These are phyloP conservation scores for Rhizopus delemar DNA, from an alignment of 371 early-diverging fungal genomes.

Conservation along the genomic window DNA sequence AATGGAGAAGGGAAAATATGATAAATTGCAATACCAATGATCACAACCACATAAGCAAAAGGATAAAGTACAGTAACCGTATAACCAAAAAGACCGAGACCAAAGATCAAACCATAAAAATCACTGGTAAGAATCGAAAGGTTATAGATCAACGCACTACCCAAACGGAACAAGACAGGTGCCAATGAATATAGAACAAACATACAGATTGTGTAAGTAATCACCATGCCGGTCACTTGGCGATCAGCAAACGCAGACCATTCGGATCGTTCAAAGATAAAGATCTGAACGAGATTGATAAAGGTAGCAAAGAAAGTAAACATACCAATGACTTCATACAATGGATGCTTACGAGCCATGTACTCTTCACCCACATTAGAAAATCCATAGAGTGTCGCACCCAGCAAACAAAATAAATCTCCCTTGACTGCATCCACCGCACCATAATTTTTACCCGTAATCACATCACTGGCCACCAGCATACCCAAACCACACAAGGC, in stretches of 20 bases:
- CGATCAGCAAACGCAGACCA: constrained; percentile 28
- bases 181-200: constrained; percentile 68
- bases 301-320: constrained; percentile 69
- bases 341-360: constrained; percentile 63
- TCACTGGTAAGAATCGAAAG: constrained; percentile 72
- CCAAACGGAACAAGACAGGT: constrained; percentile 67
- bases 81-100: constrained; percentile 63
- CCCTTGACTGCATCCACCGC: constrained; percentile 61
- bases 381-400: constrained; percentile 72
- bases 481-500: constrained; percentile 69
- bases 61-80: constrained; percentile 58
- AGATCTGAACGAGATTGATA: constrained; percentile 68
- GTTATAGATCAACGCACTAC: constrained; percentile 75
- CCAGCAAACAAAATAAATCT: constrained; percentile 67
- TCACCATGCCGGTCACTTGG: constrained; percentile 44
- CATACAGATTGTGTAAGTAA: constrained; percentile 65
- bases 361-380: constrained; percentile 71
- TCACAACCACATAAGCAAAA: constrained; percentile 62
- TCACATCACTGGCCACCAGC: constrained; percentile 63
- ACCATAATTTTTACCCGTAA: constrained; percentile 42
- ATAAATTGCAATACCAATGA: constrained; percentile 62
- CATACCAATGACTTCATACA: constrained; percentile 73
- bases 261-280: constrained; percentile 60
- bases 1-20: constrained; percentile 52
- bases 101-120: constrained; percentile 72